Evolutionary conservation across 306 rosid genomes (phyloP), one percentile per base, ranked within the genome.

Genomic region (Vigna unguiculata): DNA sequence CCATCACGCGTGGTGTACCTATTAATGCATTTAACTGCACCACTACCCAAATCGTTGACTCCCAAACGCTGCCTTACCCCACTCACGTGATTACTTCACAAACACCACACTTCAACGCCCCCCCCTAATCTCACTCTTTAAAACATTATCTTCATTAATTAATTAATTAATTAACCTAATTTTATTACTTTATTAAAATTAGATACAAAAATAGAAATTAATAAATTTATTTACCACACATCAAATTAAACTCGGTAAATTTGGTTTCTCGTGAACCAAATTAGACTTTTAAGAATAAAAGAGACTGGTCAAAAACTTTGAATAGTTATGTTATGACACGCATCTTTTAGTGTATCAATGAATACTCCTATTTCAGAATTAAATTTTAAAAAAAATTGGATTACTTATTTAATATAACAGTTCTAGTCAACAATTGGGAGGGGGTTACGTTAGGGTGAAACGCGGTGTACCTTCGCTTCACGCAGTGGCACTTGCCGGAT

Each of bases 401-500:
- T 62, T 32, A 34, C 67, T 55, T 0, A 40, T 36, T 28, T 20
- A 40, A 14, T 54, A 4, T 2, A 53, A 40, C 45, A 40, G 45
- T 40, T 2, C 20, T 20, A 71, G 80, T 78, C 83, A 78, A 78
- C 76, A 76, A 71, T 54, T 45, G 0, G 1, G 43, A n/a, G 6
- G n/a, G 34, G 40, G 5, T 34, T 20, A 69, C 24, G 53, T 52
- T 40, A 20, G 4, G 36, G 69, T 38, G 47, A 30, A 55, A 20
- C 63, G 40, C 47, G 1, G 30, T 14, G 43, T 90, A 93, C 98
- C 97, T 91, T 88, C 86, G 81, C 81, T 93, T 93, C 47, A 87
- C 84, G 83, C 97, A 93, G 77, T 91, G 98, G 88, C 98, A 93
- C 81, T 90, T 91, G 40, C 86, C 60, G 8, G 89, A 84, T 15